phyloP scores from a whole-genome alignment of 1,284 basidiomycete genomes.

The Xerocomus subilludens region DNA sequence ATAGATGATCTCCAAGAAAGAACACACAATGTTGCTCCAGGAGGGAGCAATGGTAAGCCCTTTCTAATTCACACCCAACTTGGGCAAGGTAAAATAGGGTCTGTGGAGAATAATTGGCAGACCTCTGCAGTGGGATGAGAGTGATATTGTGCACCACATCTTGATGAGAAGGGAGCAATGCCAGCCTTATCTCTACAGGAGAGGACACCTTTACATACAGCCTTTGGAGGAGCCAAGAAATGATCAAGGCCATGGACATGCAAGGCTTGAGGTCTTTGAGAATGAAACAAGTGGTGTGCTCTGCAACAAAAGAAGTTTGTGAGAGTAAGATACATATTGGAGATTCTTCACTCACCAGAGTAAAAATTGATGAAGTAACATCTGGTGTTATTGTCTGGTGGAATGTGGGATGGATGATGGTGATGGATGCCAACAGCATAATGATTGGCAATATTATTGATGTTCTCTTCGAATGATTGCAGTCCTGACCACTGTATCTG shows the following conservation, averaged over 20 bases:
- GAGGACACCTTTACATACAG: neutral
- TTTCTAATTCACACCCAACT: neutral
- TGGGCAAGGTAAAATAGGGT: too few species aligned
- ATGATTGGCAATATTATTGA: too few species aligned
- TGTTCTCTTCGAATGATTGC: neutral
- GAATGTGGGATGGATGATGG: too few species aligned
- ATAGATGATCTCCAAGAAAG: too few species aligned
- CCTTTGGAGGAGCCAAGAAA: neutral
- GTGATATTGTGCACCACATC: neutral
- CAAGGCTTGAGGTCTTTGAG: neutral
- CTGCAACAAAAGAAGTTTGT: too few species aligned
- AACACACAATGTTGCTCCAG: neutral
- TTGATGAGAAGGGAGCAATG: neutral
- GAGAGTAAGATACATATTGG: too few species aligned
- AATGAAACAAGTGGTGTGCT: neutral
- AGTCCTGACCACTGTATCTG: too few species aligned
- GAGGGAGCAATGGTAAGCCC: neutral
- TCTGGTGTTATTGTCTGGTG: too few species aligned
- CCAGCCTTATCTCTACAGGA: neutral
- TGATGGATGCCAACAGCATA: too few species aligned
- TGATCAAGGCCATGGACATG: too few species aligned
- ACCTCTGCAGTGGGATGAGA: neutral
- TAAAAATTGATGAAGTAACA: neutral
- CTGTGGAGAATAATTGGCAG: neutral
- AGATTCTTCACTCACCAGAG: neutral